Evolutionary conservation across 2,329 filamentous ascomycete genomes (phyloP).

Genomic region (Talaromyces sp.): DNA sequence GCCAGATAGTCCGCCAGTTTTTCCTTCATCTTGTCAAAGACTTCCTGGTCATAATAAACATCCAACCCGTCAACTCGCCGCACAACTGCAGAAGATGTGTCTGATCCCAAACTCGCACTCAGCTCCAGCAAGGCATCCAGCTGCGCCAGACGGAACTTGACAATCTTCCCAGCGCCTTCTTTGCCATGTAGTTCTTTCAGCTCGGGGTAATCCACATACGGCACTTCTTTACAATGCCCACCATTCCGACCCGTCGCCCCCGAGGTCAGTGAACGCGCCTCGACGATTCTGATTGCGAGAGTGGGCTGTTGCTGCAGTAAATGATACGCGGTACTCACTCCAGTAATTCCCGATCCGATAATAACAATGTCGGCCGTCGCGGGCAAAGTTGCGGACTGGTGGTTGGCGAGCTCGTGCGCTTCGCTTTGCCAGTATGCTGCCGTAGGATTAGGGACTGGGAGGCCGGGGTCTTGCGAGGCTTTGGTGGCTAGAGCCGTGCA

Average conservation of each 20-base stretch:
- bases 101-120: neutral
- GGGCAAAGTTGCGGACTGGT: conserved; percentile 24
- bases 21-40: conserved; percentile 6
- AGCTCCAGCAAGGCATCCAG: conserved; percentile 13
- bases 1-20: conserved; percentile 5
- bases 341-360: conserved; percentile 35
- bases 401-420: conserved; percentile 26
- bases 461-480: conserved; percentile 26
- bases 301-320: conserved; percentile 23
- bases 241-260: conserved; percentile 37
- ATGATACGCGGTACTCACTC: conserved; percentile 27
- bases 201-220: conserved; percentile 76
- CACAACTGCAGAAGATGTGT: conserved; percentile 3
- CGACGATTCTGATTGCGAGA: conserved; percentile 27
- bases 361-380: conserved; percentile 24
- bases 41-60: conserved; percentile 11
- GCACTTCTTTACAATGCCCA: conserved; percentile 51
- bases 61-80: conserved; percentile 12
- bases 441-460: conserved; percentile 34
- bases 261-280: conserved; percentile 31
- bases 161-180: conserved; percentile 32
- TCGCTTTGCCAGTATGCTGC: conserved; percentile 33
- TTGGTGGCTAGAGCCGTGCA: conserved; percentile 5
- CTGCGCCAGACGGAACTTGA: conserved; percentile 24
- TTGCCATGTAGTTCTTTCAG: conserved; percentile 47